These are phyloP conservation scores for Vanrija sp. DNA, from an alignment of 1,284 basidiomycete species.

Conservation along the genomic window DNA sequence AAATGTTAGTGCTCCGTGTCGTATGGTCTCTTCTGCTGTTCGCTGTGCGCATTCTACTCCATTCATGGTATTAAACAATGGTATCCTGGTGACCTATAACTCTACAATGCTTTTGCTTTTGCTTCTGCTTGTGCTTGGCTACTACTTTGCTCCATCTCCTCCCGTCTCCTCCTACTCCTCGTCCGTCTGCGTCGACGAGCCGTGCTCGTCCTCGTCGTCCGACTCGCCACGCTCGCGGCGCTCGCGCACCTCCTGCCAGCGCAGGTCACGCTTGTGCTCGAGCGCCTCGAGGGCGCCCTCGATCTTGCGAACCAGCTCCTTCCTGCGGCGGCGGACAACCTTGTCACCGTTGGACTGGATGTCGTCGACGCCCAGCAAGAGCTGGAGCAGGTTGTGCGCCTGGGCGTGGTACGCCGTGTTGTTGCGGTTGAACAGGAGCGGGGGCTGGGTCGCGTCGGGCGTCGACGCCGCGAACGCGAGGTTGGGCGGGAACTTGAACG, in stretches of 20 bases:
- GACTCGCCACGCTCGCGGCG: slow-evolving; percentile 32
- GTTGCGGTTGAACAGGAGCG: slow-evolving; percentile 53
- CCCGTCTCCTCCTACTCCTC: neutral
- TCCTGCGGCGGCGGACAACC: slow-evolving; percentile 58
- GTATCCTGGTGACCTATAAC: no score
- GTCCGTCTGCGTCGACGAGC: neutral
- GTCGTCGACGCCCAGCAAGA: slow-evolving; percentile 63
- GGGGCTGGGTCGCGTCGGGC: slow-evolving; percentile 24
- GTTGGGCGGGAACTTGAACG: slow-evolving; percentile 37
- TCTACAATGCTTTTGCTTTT: neutral
- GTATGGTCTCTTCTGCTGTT: no score
- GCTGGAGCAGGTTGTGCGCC: slow-evolving; percentile 59
- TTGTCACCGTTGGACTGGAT: slow-evolving; percentile 62
- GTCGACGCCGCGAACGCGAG: slow-evolving; percentile 34
- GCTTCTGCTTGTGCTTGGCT: neutral
- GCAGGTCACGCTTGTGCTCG: slow-evolving; percentile 50
- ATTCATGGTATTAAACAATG: no score
- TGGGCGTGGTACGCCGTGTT: slow-evolving; percentile 60
- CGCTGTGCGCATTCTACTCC: no score
- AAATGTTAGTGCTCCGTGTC: no score
- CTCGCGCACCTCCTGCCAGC: slow-evolving; percentile 39
- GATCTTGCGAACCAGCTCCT: slow-evolving; percentile 59
- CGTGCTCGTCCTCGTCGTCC: slow-evolving; percentile 28
- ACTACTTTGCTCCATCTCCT: no score
- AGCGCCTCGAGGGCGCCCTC: slow-evolving; percentile 60